These are phyloP conservation scores for Tilletiopsis washingtonensis DNA, from an alignment of 1,284 basidiomycete genomes.

Conservation along the genomic window DNA sequence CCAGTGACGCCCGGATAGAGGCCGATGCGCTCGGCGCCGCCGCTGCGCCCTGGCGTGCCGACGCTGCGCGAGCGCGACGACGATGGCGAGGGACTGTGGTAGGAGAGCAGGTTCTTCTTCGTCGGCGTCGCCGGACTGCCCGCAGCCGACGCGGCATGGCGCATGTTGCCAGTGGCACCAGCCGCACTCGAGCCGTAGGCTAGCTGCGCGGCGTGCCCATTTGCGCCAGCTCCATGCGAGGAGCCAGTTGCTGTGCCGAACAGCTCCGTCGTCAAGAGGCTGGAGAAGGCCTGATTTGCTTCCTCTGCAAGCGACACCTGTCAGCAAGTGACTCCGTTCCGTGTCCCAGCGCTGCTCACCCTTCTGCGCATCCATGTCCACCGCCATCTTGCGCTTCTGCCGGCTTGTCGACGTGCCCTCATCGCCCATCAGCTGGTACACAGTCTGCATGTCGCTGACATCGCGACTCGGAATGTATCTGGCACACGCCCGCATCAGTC, in stretches of 20 bases:
- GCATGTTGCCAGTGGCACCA: neutral
- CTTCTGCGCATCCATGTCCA: constrained; percentile 39
- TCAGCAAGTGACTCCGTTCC: neutral
- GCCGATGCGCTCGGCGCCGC: constrained; percentile 3
- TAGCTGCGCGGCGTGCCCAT: neutral
- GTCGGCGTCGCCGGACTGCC: constrained; percentile 30
- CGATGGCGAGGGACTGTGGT: constrained; percentile 43
- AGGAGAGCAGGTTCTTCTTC: constrained; percentile 52
- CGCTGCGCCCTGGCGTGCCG: constrained; percentile 17
- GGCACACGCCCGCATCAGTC: neutral
- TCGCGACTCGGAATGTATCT: constrained; percentile 56
- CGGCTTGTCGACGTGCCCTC: constrained; percentile 35
- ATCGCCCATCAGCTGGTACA: constrained; percentile 52
- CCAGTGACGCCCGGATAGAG: neutral
- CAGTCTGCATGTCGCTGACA: constrained; percentile 51
- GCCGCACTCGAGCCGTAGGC: neutral
- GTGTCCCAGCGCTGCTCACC: constrained; percentile 9
- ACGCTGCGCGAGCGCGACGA: constrained; percentile 11
- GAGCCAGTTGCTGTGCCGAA: neutral
- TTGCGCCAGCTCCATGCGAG: neutral
- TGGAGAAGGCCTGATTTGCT: constrained; percentile 53
- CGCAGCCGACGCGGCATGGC: neutral
- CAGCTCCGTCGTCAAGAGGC: constrained; percentile 53
- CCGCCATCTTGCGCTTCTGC: constrained; percentile 31
- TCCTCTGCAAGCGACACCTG: constrained; percentile 49